Evolutionary conservation across 192 early-diverging fungal genomes (phyloP).

Genomic region (Cetraspora pellucida): DNA sequence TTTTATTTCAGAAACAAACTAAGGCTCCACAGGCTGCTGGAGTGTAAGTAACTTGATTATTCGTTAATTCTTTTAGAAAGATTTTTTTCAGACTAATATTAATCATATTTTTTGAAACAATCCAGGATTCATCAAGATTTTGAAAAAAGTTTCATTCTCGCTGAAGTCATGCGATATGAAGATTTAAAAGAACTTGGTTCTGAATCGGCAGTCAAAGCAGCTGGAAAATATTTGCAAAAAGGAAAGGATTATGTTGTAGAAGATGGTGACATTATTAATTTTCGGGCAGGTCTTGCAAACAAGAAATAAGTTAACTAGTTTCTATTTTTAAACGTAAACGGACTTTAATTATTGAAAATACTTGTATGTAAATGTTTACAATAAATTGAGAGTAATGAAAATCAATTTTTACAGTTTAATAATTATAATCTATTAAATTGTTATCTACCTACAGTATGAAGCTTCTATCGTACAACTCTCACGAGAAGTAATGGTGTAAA

Average conservation of each 20-base stretch:
- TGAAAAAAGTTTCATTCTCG: slow-evolving; percentile 90
- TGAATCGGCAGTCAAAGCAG: slow-evolving; percentile 89
- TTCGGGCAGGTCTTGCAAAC: slow-evolving; percentile 42
- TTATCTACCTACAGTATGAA: too few relatives aligned
- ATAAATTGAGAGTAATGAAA: too few relatives aligned
- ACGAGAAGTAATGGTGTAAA: too few relatives aligned
- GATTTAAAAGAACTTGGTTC: slow-evolving; percentile 83
- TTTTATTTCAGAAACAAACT: slow-evolving; percentile 34
- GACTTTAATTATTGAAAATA: too few relatives aligned
- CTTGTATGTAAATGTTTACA: too few relatives aligned
- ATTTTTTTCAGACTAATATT: neutral
- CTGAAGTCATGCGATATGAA: slow-evolving; percentile 87
- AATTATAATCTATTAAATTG: too few relatives aligned
- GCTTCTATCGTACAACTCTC: too few relatives aligned
- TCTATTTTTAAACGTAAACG: too few relatives aligned
- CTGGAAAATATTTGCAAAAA: slow-evolving; percentile 87
- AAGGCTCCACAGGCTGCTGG: slow-evolving; percentile 41
- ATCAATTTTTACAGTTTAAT: too few relatives aligned
- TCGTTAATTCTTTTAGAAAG: too few relatives aligned
- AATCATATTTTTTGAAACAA: slow-evolving; percentile 6
- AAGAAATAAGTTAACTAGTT: slow-evolving; percentile 25
- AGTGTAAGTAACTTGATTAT: slow-evolving; percentile 17
- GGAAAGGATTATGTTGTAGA: slow-evolving; percentile 91
- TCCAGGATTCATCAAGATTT: slow-evolving; percentile 86
- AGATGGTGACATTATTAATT: slow-evolving; percentile 92